phyloP scores from a whole-genome alignment of 306 rosid genomes.

The Hippophae rhamnoides region DNA sequence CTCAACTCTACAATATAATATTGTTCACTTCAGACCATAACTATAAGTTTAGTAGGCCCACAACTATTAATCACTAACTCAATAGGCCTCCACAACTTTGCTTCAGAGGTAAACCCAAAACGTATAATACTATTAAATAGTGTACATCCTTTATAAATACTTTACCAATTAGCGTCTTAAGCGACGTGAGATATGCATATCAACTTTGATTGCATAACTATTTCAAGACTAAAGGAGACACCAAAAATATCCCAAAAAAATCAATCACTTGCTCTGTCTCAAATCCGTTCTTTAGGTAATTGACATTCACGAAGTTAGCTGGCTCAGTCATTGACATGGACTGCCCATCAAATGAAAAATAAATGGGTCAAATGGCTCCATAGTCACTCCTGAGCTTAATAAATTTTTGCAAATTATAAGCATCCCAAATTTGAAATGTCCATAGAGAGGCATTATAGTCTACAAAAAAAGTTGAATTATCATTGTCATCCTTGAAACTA shows the following conservation, averaged over 20 bases:
- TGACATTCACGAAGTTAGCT: constrained; percentile 73
- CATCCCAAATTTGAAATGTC: constrained; percentile 82
- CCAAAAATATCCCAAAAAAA: constrained; percentile 83
- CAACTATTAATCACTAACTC: too few relatives aligned
- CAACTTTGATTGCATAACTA: constrained; percentile 1
- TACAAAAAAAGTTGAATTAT: constrained; percentile 16
- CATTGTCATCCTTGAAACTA: background rate
- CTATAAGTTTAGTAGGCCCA: too few relatives aligned
- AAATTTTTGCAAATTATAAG: constrained; percentile 35
- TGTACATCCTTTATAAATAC: too few relatives aligned
- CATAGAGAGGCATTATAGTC: constrained; percentile 53
- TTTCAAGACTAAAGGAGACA: constrained; percentile 63
- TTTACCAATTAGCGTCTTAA: too few relatives aligned
- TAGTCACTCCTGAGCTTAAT: constrained; percentile 53
- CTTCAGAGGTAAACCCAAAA: too few relatives aligned
- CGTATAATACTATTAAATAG: too few relatives aligned
- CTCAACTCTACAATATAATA: too few relatives aligned
- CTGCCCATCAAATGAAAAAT: constrained; percentile 65
- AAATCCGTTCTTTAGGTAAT: constrained; percentile 37
- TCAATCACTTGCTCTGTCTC: constrained; percentile 59
- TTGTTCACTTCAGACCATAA: too few relatives aligned
- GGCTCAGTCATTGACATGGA: constrained; percentile 75
- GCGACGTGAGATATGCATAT: too few relatives aligned
- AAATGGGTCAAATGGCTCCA: constrained; percentile 68
- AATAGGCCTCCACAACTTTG: too few relatives aligned